Evolutionary conservation across 2,329 filamentous ascomycete species (phyloP).

Genomic region (Aureobasidium pullulans): DNA sequence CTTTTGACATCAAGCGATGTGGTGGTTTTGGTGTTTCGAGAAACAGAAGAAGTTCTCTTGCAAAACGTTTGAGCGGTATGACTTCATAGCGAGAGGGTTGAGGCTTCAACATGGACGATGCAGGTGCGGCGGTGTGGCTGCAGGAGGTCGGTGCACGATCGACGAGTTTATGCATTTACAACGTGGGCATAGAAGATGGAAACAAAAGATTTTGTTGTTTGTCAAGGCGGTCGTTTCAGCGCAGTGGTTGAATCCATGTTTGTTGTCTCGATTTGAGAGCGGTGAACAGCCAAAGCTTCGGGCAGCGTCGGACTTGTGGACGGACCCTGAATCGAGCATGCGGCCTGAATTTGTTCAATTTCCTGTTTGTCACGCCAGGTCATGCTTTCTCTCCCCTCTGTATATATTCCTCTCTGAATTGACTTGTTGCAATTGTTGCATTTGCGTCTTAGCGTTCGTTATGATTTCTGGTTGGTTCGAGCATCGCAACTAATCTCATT

Average conservation of each 20-base stretch:
- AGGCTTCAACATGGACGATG: conserved; percentile 5
- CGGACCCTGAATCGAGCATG: neutral
- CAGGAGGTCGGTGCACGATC: conserved; percentile 4
- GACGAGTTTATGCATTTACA: neutral
- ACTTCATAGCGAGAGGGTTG: conserved; percentile 1
- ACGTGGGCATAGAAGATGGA: neutral
- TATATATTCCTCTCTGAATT: conserved; percentile 6
- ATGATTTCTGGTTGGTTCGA: neutral
- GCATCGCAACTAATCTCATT: neutral
- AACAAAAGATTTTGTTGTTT: neutral
- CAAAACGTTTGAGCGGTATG: neutral
- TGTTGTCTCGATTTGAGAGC: neutral
- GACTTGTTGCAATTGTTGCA: neutral
- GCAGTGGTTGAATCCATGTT: neutral
- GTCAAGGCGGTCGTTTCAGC: neutral
- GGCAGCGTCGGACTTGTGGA: neutral
- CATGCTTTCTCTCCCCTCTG: neutral
- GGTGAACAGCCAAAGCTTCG: conserved; percentile 10
- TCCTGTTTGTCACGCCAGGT: conserved; percentile 4
- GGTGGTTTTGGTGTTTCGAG: neutral
- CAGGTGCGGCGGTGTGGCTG: conserved; percentile 6
- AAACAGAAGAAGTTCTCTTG: neutral
- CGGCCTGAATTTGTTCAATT: conserved; percentile 3
- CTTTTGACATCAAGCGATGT: neutral
- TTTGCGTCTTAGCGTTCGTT: conserved; percentile 6